Evolutionary conservation across 176 grass and related monocot species (phyloP).

Genomic region (Aegilops tauschii): DNA sequence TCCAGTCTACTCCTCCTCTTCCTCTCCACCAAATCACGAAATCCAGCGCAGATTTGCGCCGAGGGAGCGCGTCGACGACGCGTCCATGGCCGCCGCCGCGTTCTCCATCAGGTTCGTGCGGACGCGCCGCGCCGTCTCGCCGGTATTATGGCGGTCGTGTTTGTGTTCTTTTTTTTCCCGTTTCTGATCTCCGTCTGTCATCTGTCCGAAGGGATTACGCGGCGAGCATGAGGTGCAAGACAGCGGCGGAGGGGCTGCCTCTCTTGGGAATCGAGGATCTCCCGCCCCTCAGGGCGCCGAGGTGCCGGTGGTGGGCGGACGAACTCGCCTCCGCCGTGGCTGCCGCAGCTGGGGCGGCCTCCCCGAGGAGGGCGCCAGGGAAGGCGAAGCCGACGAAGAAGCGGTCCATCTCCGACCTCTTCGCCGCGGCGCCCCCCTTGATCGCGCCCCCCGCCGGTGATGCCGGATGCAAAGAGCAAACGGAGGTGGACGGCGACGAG

Average conservation of each 20-base stretch:
- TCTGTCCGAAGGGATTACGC: conserved; percentile 35
- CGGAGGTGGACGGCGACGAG: conserved; percentile 19
- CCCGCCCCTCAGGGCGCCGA: conserved; percentile 37
- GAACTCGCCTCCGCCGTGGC: conserved; percentile 23
- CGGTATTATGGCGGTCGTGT: not conserved
- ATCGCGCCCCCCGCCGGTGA: not conserved
- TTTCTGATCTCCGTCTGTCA: conserved; percentile 4
- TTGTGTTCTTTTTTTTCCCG: accelerated
- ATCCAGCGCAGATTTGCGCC: not conserved
- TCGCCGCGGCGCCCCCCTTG: conserved; percentile 56
- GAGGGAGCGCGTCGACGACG: not conserved
- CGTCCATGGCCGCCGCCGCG: conserved; percentile 26
- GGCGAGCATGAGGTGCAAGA: conserved; percentile 19
- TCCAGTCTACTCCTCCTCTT: not conserved
- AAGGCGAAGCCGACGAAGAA: conserved; percentile 55
- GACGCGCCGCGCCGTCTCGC: not conserved
- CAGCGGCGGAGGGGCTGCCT: not conserved
- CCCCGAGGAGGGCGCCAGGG: not conserved
- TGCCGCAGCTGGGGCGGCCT: not conserved
- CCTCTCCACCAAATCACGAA: not conserved
- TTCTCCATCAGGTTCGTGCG: conserved; percentile 54
- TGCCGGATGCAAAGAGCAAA: not conserved
- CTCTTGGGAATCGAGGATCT: conserved; percentile 18
- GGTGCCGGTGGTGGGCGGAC: conserved; percentile 65
- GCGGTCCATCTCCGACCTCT: conserved; percentile 58